phyloP scores from a whole-genome alignment of 441 rosid species.

The Populus hybrid region DNA sequence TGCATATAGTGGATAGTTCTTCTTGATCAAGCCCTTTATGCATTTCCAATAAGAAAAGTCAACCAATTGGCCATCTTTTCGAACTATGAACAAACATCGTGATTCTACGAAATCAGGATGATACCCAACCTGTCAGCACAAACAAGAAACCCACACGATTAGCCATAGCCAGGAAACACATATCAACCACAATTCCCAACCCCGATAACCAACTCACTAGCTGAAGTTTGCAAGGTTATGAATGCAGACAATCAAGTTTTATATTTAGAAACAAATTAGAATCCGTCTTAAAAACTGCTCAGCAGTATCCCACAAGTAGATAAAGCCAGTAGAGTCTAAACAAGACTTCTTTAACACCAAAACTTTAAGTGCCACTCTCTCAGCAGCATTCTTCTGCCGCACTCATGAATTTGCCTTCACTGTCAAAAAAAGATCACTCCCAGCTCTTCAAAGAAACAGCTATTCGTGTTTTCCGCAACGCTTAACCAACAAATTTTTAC shows the following conservation, averaged over 20 bases:
- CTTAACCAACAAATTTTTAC: background rate
- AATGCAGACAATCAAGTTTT: background rate
- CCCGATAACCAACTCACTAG: background rate
- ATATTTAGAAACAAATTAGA: background rate
- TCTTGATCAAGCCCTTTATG: conserved; percentile 83
- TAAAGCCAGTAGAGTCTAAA: background rate
- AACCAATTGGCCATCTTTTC: conserved; percentile 65
- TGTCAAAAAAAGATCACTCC: background rate
- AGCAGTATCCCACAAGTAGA: background rate
- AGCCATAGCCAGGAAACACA: background rate
- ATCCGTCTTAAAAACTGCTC: background rate
- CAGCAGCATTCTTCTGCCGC: background rate
- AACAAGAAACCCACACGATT: conserved; percentile 6
- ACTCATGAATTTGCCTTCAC: background rate
- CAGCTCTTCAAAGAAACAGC: background rate
- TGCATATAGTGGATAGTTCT: conserved; percentile 85
- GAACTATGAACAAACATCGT: conserved; percentile 77
- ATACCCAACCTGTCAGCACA: conserved; percentile 57
- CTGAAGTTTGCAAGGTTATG: background rate
- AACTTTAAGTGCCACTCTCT: background rate
- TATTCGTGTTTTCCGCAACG: background rate
- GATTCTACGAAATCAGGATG: conserved; percentile 83
- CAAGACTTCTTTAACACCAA: background rate
- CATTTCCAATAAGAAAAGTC: conserved; percentile 99
- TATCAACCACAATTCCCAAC: background rate